These are phyloP conservation scores for Teunomyces cretensis DNA, from an alignment of 805 yeast genomes.

Conservation along the genomic window DNA sequence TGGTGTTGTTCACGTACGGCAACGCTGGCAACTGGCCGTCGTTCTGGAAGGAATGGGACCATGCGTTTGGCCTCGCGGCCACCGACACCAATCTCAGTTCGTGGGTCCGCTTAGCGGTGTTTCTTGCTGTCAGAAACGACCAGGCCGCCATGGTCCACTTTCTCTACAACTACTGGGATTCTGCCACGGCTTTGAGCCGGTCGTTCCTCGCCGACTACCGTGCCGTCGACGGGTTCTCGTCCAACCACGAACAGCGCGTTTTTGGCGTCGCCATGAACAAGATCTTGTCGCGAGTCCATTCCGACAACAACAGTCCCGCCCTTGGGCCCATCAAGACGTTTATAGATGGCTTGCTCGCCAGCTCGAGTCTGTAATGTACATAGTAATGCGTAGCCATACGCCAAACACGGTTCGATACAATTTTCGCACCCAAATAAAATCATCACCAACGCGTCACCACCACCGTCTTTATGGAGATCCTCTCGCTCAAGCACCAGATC, in stretches of 20 bases:
- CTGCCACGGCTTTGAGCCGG: constrained; percentile 19
- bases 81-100: not conserved
- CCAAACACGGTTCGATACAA: not conserved
- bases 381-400: not conserved
- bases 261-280: constrained; percentile 20
- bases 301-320: constrained; percentile 42
- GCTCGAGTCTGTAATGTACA: constrained; percentile 5
- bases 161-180: constrained; percentile 30
- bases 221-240: constrained; percentile 16
- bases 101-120: constrained; percentile 38
- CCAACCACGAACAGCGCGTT: constrained; percentile 21
- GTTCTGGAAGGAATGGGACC: constrained; percentile 43
- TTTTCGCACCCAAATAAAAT: not conserved
- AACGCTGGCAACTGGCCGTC: constrained; percentile 36
- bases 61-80: constrained; percentile 11
- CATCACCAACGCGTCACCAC: not conserved
- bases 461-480: constrained; percentile 1
- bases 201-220: constrained; percentile 23
- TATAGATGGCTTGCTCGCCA: constrained; percentile 3
- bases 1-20: constrained; percentile 37
- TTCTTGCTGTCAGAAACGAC: constrained; percentile 28
- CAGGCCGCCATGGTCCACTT: constrained; percentile 25
- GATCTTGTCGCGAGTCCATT: constrained; percentile 17
- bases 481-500: constrained; percentile 26
- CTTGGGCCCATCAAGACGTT: constrained; percentile 43